Percentiles rank a stretch among this genome's conserved stretches.
phyloP scores from a whole-genome alignment of 371 early-diverging fungal species.

The Mortierella polycephala region DNA sequence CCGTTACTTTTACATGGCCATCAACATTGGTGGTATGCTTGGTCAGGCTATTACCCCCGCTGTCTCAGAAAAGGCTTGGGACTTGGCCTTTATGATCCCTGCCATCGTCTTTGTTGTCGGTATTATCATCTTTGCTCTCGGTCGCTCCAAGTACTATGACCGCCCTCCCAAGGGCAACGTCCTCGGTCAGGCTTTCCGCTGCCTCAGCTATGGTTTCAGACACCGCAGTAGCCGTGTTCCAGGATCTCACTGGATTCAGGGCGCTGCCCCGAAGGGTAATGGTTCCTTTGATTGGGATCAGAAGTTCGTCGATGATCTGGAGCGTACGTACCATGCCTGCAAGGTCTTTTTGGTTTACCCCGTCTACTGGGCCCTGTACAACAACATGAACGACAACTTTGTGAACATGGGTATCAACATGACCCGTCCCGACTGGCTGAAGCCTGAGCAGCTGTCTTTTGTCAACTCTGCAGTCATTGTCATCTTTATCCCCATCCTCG shows the following conservation, averaged over 20 bases:
- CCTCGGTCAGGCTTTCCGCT: constrained; percentile 62
- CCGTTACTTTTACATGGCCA: constrained; percentile 84
- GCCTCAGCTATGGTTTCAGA: constrained; percentile 64
- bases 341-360: constrained; percentile 78
- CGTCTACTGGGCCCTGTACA: constrained; percentile 83
- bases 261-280: constrained; percentile 25
- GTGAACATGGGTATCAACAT: constrained; percentile 79
- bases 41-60: constrained; percentile 70
- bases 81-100: constrained; percentile 73
- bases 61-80: constrained; percentile 62
- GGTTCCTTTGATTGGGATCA: constrained; percentile 68
- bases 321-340: constrained; percentile 72
- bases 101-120: constrained; percentile 74
- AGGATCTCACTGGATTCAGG: constrained; percentile 63
- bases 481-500: constrained; percentile 78
- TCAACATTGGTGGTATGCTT: constrained; percentile 81
- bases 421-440: constrained; percentile 65
- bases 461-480: constrained; percentile 76
- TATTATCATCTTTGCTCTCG: constrained; percentile 66
- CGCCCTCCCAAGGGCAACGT: constrained; percentile 73
- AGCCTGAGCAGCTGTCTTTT: constrained; percentile 67
- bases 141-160: constrained; percentile 68
- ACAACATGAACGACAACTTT: constrained; percentile 81
- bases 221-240: constrained; percentile 59
- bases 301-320: constrained; percentile 79